Evolutionary conservation across 352 stramenopile genomes (phyloP), one percentile per base, ranked within the genome.

Genomic region (Phytophthora fragariae): DNA sequence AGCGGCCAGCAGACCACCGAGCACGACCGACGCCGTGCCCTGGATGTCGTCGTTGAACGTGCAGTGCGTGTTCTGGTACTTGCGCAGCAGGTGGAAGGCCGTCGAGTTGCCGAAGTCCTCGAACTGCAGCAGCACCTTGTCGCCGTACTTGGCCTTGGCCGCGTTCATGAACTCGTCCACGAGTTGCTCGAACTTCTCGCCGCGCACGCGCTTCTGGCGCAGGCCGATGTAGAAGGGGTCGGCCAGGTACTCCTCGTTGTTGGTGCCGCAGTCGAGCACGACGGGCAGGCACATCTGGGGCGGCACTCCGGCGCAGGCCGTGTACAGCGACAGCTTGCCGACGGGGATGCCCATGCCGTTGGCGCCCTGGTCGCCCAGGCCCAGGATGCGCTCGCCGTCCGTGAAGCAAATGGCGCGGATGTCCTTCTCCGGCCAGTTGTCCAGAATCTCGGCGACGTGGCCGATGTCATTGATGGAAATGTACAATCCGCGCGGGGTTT

Each of bases 11-110:
- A 97, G 86, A 66, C 90, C 88, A 14, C 80, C 88, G n/a, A 98
- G 80, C 9, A 94, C 88, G 29, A 94, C 88, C 1, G 86, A 93
- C 0, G 87, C 86, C 4, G 89, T 93, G 61, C 87, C 89, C 61
- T 99, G 98, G 75, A 99, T 99, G 73, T 99, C 98, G 85, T 99
- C 98, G 82, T 99, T 99, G 80, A 98, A 98, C 8, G 86, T 93
- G 75, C 80, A 93, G 76, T 95, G 90, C 33, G 85, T 94, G 70
- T 92, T 83, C 74, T 94, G 81, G 67, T 86, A 96, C 76, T 95
- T 94, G 69, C 87, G 87, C 61, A 97, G 77, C 47, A 97, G 65
- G 57, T 91, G 71, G 74, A 97, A 97, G 29, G 90, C 90, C 5
- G 90, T 96, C 53, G 86, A 90, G 80, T 96, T 96, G 69, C 88